Evolutionary conservation across 2,329 filamentous ascomycete species (phyloP).

Genomic region (Coniochaeta sp.): DNA sequence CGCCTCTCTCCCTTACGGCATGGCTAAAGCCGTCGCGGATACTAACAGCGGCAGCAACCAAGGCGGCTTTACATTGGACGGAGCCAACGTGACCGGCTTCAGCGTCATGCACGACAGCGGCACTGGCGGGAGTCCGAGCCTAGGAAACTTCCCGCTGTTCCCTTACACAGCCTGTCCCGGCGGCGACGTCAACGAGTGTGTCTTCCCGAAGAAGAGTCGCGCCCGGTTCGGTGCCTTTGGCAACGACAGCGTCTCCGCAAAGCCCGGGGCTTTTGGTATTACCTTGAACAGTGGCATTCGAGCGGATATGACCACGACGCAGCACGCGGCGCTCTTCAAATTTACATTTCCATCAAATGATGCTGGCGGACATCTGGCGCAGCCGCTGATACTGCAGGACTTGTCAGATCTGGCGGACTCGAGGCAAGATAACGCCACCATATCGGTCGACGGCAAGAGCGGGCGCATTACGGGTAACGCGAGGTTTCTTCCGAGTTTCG

Average conservation of each 20-base stretch:
- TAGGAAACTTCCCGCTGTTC: conserved; percentile 70
- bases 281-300: conserved; percentile 48
- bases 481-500: conserved; percentile 57
- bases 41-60: conserved; percentile 45
- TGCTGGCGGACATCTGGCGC: conserved; percentile 23
- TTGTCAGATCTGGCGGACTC: conserved; percentile 56
- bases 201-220: conserved; percentile 43
- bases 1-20: conserved; percentile 35
- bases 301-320: conserved; percentile 60
- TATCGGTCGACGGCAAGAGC: conserved; percentile 44
- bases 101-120: conserved; percentile 52
- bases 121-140: conserved; percentile 49
- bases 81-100: conserved; percentile 43
- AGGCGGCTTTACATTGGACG: conserved; percentile 48
- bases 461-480: conserved; percentile 58
- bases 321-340: conserved; percentile 58
- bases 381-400: conserved; percentile 59
- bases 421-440: conserved; percentile 46
- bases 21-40: conserved; percentile 52
- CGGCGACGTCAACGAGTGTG: conserved; percentile 55
- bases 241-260: conserved; percentile 43
- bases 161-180: conserved; percentile 53
- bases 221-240: conserved; percentile 34
- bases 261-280: conserved; percentile 60
- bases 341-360: conserved; percentile 50